Percentiles rank a stretch among this genome's conserved stretches.
Evolutionary conservation across 1,284 basidiomycete genomes (phyloP).

Genomic region (Sporisorium exsertum): DNA sequence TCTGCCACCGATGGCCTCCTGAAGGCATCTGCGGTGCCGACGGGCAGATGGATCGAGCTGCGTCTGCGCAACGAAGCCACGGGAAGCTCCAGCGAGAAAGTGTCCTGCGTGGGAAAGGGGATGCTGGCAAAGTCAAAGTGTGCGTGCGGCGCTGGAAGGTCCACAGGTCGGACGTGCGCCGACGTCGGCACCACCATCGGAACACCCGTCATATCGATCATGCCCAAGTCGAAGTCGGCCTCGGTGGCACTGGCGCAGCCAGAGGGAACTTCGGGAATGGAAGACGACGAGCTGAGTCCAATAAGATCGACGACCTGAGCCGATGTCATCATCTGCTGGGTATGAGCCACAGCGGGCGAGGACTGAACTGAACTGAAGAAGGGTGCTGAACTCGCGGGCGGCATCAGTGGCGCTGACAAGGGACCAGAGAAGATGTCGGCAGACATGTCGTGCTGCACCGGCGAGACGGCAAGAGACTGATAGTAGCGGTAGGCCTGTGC

Average conservation of each 20-base stretch:
- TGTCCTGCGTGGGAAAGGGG: constrained; percentile 43
- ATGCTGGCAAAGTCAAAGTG: constrained; percentile 53
- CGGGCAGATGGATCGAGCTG: constrained; percentile 42
- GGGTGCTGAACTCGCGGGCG: constrained; percentile 11
- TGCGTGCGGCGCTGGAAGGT: constrained; percentile 47
- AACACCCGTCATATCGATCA: constrained; percentile 25
- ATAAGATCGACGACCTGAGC: constrained; percentile 34
- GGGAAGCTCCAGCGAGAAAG: constrained; percentile 33
- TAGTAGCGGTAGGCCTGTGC: constrained; percentile 35
- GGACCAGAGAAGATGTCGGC: constrained; percentile 19
- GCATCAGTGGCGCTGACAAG: constrained; percentile 24
- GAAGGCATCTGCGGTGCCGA: constrained; percentile 31
- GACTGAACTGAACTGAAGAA: constrained; percentile 14
- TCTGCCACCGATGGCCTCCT: constrained; percentile 44
- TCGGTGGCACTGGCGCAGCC: constrained; percentile 34
- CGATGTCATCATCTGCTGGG: constrained; percentile 20
- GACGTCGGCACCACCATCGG: constrained; percentile 47
- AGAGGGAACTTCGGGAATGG: constrained; percentile 12
- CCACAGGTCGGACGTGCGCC: constrained; percentile 49
- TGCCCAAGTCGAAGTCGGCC: constrained; percentile 32
- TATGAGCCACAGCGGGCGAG: not conserved
- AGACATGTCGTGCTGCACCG: constrained; percentile 5
- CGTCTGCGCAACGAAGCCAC: constrained; percentile 32
- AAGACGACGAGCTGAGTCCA: constrained; percentile 24
- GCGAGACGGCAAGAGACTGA: constrained; percentile 19